A percentile compares a stretch with the other conserved stretches of the same genome.
These are phyloP conservation scores for Candida adriatica DNA, from an alignment of 805 yeast genomes.

Conservation along the genomic window DNA sequence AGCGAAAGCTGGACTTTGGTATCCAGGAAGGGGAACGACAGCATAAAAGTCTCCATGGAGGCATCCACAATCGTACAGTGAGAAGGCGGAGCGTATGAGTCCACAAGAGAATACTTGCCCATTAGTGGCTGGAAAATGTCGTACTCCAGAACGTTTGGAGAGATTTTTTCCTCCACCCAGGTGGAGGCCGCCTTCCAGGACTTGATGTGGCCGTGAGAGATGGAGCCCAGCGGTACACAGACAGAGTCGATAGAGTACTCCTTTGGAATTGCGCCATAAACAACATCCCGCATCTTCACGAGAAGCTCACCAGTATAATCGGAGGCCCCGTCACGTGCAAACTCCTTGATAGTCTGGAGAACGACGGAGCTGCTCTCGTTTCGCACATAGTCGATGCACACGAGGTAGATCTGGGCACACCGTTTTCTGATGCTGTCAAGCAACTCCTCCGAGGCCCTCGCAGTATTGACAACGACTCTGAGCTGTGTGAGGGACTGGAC, in stretches of 20 bases:
- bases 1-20: slow-evolving; percentile 80
- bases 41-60: slow-evolving; percentile 70
- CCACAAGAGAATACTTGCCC: slow-evolving; percentile 28
- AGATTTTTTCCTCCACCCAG: slow-evolving; percentile 29
- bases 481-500: slow-evolving; percentile 25
- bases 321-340: slow-evolving; percentile 39
- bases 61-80: slow-evolving; percentile 59
- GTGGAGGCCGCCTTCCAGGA: slow-evolving; percentile 26
- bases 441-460: slow-evolving; percentile 5
- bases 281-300: slow-evolving; percentile 19
- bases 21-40: slow-evolving; percentile 64
- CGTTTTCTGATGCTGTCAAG: slow-evolving; percentile 33
- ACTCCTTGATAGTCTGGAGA: slow-evolving; percentile 32
- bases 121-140: slow-evolving; percentile 31
- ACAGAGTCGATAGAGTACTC: slow-evolving; percentile 17
- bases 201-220: slow-evolving; percentile 27
- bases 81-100: slow-evolving; percentile 33
- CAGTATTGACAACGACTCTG: slow-evolving; percentile 8
- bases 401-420: slow-evolving; percentile 38
- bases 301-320: slow-evolving; percentile 34
- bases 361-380: slow-evolving; percentile 24
- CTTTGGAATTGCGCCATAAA: slow-evolving; percentile 2
- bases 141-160: slow-evolving; percentile 34
- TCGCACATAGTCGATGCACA: slow-evolving; percentile 21
- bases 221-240: slow-evolving; percentile 18